Conservation (phyloP, 2,329 filamentous ascomycete species). For the Pseudocercospora fijiensis region DNA sequence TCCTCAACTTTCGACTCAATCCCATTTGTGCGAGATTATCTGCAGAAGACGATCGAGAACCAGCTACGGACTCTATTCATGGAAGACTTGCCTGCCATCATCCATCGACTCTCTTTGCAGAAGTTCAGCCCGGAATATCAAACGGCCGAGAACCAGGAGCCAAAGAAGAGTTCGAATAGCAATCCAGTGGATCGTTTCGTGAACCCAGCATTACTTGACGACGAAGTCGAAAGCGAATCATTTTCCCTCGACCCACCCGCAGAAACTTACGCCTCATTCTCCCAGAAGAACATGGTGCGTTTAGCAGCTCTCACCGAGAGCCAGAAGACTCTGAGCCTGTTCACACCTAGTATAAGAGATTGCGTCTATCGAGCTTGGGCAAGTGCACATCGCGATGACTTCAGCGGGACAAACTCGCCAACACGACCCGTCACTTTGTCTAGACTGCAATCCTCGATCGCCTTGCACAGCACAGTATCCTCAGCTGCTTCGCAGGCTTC, state of each 20-base stretch:
- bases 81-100: constrained; percentile 95
- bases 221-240: constrained; percentile 66
- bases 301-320: constrained; percentile 81
- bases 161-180: constrained; percentile 49
- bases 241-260: constrained; percentile 75
- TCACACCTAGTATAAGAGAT: constrained; percentile 86
- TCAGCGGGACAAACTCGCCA: constrained; percentile 42
- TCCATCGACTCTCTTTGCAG: constrained; percentile 84
- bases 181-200: constrained; percentile 37
- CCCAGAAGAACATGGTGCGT: constrained; percentile 86
- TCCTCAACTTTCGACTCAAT: constrained; percentile 99
- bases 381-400: constrained; percentile 69
- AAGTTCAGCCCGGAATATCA: constrained; percentile 87
- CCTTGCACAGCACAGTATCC: constrained; percentile 57
- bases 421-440: constrained; percentile 47
- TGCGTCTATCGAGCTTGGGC: constrained; percentile 93
- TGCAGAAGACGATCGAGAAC: constrained; percentile 92
- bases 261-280: constrained; percentile 87
- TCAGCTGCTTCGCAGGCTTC: constrained; percentile 59
- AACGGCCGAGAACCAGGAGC: constrained; percentile 57
- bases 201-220: constrained; percentile 65
- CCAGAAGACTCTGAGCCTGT: constrained; percentile 84
- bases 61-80: constrained; percentile 93
- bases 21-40: constrained; percentile 93
- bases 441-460: constrained; percentile 46